Conservation (phyloP, 805 yeast species). For the Pichia ethanolica region DNA sequence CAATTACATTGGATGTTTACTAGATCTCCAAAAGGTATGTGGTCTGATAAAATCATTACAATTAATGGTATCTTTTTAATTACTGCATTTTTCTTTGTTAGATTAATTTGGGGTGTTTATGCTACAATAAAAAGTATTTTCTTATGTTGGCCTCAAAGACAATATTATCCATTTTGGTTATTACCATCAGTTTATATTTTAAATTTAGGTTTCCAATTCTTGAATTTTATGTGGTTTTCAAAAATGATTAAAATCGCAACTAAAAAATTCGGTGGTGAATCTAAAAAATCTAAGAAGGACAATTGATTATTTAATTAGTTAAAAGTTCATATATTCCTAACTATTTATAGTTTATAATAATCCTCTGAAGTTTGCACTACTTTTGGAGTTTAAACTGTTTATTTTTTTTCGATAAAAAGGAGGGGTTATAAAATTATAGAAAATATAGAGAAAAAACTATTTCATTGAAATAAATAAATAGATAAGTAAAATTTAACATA, state of each 20-base stretch:
- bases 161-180: conserved; percentile 37
- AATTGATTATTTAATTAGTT: background rate
- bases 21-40: conserved; percentile 60
- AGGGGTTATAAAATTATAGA: too few relatives aligned
- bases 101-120: conserved; percentile 83
- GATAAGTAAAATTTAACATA: too few relatives aligned
- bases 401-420: too few relatives aligned
- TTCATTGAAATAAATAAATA: too few relatives aligned
- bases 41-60: conserved; percentile 45
- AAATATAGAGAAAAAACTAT: too few relatives aligned
- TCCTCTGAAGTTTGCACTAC: too few relatives aligned
- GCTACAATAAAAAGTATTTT: conserved; percentile 55
- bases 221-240: conserved; percentile 81
- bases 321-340: too few relatives aligned
- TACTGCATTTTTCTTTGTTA: conserved; percentile 60
- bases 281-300: background rate
- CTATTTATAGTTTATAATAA: too few relatives aligned
- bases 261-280: background rate
- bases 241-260: conserved; percentile 74
- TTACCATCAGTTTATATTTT: conserved; percentile 45
- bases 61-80: conserved; percentile 71
- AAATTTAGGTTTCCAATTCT: conserved; percentile 54
- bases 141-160: conserved; percentile 34
- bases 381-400: too few relatives aligned
- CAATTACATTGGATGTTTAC: conserved; percentile 88